phyloP scores from a whole-genome alignment of 345 rosid species.

The Acer saccharum region DNA sequence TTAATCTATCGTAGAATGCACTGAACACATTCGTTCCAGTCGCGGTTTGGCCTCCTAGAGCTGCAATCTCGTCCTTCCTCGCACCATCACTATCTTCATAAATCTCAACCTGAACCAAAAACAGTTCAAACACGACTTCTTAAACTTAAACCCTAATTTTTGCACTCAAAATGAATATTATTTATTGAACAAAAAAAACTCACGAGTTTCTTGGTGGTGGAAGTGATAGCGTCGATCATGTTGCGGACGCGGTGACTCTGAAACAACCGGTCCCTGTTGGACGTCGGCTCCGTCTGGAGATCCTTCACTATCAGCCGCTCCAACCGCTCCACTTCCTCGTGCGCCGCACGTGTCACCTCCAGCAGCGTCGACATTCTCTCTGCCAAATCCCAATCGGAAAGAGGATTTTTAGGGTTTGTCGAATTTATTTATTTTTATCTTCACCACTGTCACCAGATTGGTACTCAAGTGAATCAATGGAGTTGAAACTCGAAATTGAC shows the following conservation, averaged over 20 bases:
- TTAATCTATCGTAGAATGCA: conserved; percentile 87
- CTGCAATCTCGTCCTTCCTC: conserved; percentile 91
- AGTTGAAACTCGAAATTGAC: background rate
- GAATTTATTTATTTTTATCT: background rate
- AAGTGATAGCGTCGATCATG: conserved; percentile 65
- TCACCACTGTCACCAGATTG: background rate
- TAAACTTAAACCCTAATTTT: background rate
- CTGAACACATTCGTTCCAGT: conserved; percentile 74
- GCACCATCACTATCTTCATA: conserved; percentile 88
- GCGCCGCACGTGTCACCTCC: conserved; percentile 83
- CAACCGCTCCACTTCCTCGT: conserved; percentile 85
- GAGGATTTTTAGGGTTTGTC: conserved; percentile 16
- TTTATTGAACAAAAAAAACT: background rate
- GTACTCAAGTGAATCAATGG: background rate
- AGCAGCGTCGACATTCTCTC: conserved; percentile 79
- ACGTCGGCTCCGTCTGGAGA: conserved; percentile 75
- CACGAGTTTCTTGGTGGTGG: conserved; percentile 74
- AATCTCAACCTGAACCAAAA: conserved; percentile 59
- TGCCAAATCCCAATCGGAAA: background rate
- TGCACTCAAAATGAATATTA: background rate
- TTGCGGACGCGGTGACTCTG: conserved; percentile 94
- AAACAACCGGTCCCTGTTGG: conserved; percentile 66
- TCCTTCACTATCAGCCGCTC: conserved; percentile 91
- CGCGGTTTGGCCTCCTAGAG: conserved; percentile 87
- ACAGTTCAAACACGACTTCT: background rate